A percentile compares a stretch with the other conserved stretches of the same genome.
Evolutionary conservation across 2,329 filamentous ascomycete species (phyloP).

Genomic region (Talaromyces amestolkiae): DNA sequence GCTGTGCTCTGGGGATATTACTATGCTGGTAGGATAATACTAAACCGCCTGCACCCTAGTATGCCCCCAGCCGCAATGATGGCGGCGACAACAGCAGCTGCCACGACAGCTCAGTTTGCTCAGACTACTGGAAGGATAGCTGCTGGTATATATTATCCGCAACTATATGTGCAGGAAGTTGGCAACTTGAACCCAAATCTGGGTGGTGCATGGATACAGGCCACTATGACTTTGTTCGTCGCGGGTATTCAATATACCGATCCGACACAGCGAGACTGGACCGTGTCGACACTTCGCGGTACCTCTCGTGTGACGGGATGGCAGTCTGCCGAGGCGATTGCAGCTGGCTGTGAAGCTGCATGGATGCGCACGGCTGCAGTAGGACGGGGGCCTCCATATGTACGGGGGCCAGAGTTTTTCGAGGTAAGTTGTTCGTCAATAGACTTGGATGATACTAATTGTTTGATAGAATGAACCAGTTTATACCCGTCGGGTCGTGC

Average conservation of each 20-base stretch:
- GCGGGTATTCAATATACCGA: constrained; percentile 77
- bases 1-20: constrained; percentile 84
- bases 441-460: neutral
- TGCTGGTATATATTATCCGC: constrained; percentile 61
- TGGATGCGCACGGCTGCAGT: constrained; percentile 75
- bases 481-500: neutral
- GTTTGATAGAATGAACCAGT: neutral
- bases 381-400: constrained; percentile 74
- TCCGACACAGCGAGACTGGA: constrained; percentile 71
- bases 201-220: constrained; percentile 78
- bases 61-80: constrained; percentile 92
- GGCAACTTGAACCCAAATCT: constrained; percentile 70
- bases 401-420: constrained; percentile 30
- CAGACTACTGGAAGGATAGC: constrained; percentile 76
- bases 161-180: constrained; percentile 32
- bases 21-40: constrained; percentile 77
- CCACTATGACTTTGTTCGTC: constrained; percentile 79
- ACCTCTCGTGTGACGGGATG: constrained; percentile 81
- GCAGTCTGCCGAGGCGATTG: constrained; percentile 78
- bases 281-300: constrained; percentile 69
- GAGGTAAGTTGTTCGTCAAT: constrained; percentile 25
- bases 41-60: constrained; percentile 77
- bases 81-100: constrained; percentile 74
- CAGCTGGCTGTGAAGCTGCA: constrained; percentile 75
- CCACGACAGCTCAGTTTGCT: constrained; percentile 68